These are phyloP conservation scores for Trichoderma gracile DNA, from an alignment of 2,329 filamentous ascomycete species.

Conservation along the genomic window DNA sequence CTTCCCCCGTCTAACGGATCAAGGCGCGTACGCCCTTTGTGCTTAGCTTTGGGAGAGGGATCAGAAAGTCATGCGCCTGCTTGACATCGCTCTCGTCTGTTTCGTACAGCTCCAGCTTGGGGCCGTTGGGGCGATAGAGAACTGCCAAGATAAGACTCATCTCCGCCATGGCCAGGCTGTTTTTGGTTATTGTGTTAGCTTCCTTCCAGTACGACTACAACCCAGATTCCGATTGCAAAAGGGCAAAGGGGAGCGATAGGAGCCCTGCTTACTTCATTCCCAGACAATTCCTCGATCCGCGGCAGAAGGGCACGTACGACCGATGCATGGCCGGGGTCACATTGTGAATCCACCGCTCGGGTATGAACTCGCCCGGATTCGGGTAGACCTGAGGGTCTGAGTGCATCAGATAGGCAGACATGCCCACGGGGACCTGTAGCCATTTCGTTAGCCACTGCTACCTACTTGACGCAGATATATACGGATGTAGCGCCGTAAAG, in stretches of 20 bases:
- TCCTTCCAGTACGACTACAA: background rate
- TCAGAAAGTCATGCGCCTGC: conserved; percentile 7
- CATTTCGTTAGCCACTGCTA: background rate
- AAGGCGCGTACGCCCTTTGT: conserved; percentile 3
- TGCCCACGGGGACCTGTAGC: background rate
- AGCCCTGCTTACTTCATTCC: conserved; percentile 3
- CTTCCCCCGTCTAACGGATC: background rate
- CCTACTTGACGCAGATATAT: no score
- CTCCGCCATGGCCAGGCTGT: conserved; percentile 7
- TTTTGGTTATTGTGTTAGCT: background rate
- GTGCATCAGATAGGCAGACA: conserved; percentile 8
- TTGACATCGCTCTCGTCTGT: conserved; percentile 10
- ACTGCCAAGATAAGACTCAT: conserved; percentile 6
- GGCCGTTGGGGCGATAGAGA: conserved; percentile 3
- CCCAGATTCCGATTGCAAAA: background rate
- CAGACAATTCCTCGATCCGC: conserved; percentile 5
- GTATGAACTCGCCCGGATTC: conserved; percentile 1
- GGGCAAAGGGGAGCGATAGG: background rate
- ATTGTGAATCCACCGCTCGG: conserved; percentile 1
- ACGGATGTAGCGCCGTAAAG: background rate
- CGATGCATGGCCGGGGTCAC: conserved; percentile 7
- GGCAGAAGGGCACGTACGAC: conserved; percentile 2
- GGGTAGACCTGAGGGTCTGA: conserved; percentile 4
- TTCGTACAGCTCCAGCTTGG: background rate
- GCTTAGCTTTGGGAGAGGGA: conserved; percentile 1